Evolutionary conservation across 768 basidiomycete genomes (phyloP).

Genomic region (Boletus rubroflammeus): DNA sequence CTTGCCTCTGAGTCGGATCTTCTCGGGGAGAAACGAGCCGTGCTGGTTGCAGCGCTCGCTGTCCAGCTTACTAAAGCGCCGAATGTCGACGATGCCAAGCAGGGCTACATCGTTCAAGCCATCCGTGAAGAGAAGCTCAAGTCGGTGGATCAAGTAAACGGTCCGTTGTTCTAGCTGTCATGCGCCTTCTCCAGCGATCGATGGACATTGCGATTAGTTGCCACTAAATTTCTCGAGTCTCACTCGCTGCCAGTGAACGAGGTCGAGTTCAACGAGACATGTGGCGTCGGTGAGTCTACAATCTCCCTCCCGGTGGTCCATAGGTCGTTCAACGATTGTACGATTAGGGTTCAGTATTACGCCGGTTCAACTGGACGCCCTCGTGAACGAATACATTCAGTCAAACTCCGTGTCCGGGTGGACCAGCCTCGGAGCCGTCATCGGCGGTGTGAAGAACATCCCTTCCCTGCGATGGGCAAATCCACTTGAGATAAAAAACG

Average conservation of each 20-base stretch:
- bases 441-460: slow-evolving; percentile 58
- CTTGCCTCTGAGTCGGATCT: slow-evolving; percentile 35
- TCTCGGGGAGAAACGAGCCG: slow-evolving; percentile 78
- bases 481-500: slow-evolving; percentile 79
- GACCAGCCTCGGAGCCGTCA: slow-evolving; percentile 65
- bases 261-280: slow-evolving; percentile 67
- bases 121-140: slow-evolving; percentile 74
- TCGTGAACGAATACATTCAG: slow-evolving; percentile 56
- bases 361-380: slow-evolving; percentile 52
- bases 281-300: slow-evolving; percentile 76
- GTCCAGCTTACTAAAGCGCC: slow-evolving; percentile 55
- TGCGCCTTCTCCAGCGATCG: neutral
- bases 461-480: slow-evolving; percentile 77
- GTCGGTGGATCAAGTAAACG: slow-evolving; percentile 81
- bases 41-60: slow-evolving; percentile 64
- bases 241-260: slow-evolving; percentile 61
- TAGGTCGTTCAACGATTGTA: slow-evolving; percentile 1
- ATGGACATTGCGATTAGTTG: slow-evolving; percentile 29
- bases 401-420: slow-evolving; percentile 62
- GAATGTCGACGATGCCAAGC: slow-evolving; percentile 48
- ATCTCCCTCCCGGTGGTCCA: neutral
- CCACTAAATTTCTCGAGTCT: slow-evolving; percentile 68
- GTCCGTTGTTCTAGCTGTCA: slow-evolving; percentile 41
- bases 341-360: slow-evolving; percentile 74
- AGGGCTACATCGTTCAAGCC: slow-evolving; percentile 58